Evolutionary conservation across 2,329 filamentous ascomycete genomes (phyloP).

Genomic region (Didymella exigua): DNA sequence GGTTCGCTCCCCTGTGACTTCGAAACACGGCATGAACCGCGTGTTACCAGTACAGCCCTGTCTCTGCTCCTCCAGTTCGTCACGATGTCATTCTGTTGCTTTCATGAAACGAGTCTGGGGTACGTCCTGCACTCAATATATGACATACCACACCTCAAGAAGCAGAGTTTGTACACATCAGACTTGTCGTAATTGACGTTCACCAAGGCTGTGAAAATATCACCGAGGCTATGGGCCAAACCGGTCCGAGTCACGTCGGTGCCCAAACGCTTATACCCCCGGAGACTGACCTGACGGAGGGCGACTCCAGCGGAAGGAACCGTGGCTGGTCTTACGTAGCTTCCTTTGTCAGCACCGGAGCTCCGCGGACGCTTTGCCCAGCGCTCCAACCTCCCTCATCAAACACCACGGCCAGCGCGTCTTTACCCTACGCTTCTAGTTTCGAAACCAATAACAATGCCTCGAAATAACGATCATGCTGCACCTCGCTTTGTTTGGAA

Average conservation of each 20-base stretch:
- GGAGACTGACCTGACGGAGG: no score
- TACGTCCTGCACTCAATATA: neutral
- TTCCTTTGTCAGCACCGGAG: neutral
- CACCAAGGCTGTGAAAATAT: neutral
- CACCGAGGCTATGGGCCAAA: neutral
- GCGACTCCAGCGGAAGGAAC: neutral
- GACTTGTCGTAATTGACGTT: neutral
- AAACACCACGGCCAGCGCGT: neutral
- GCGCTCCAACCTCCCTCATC: neutral
- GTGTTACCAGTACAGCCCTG: neutral
- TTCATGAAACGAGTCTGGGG: neutral
- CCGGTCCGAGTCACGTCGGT: neutral
- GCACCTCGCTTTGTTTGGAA: neutral
- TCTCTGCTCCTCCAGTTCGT: neutral
- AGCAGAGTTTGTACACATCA: neutral
- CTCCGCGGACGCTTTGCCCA: no score
- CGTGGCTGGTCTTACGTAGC: neutral
- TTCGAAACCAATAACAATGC: no score
- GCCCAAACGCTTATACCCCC: slow-evolving; percentile 1
- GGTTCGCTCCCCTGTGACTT: neutral
- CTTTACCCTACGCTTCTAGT: neutral
- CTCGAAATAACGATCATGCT: neutral
- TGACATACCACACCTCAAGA: no score
- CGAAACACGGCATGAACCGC: neutral
- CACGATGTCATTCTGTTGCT: neutral